phyloP scores from a whole-genome alignment of 495 filamentous ascomycete species.

The Penicillium odoratum region DNA sequence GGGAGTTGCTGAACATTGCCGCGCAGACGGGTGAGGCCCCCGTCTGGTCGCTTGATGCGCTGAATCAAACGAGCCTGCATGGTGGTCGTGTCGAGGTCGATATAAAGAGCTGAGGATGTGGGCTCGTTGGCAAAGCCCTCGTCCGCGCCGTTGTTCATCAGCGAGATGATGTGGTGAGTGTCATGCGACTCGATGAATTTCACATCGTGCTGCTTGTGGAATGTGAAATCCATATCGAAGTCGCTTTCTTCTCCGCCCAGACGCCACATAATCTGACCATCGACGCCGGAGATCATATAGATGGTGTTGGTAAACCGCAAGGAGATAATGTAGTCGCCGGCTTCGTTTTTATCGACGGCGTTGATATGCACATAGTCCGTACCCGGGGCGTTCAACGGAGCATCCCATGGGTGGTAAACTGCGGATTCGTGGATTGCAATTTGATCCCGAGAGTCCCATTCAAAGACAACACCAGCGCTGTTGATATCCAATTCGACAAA shows the following conservation, averaged over 20 bases:
- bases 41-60: conserved; percentile 41
- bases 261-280: conserved; percentile 58
- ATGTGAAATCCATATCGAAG: conserved; percentile 50
- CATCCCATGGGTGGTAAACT: not conserved
- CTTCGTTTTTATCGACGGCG: conserved; percentile 53
- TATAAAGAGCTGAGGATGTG: conserved; percentile 50
- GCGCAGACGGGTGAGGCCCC: conserved; percentile 48
- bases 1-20: conserved; percentile 57
- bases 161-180: conserved; percentile 44
- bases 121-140: conserved; percentile 38
- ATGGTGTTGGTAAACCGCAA: conserved; percentile 55
- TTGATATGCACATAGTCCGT: conserved; percentile 64
- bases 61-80: conserved; percentile 42
- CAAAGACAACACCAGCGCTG: conserved; percentile 37
- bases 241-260: conserved; percentile 47
- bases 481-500: conserved; percentile 45
- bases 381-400: conserved; percentile 14
- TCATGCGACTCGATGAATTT: conserved; percentile 47
- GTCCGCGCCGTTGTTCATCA: conserved; percentile 54
- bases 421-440: conserved; percentile 30
- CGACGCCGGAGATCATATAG: conserved; percentile 54
- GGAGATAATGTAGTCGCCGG: conserved; percentile 58
- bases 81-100: conserved; percentile 47
- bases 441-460: conserved; percentile 45
- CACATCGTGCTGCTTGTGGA: conserved; percentile 60